Base-by-base conservation (phyloP, 306 rosid genomes). In the Potentilla sterilis region DNA sequence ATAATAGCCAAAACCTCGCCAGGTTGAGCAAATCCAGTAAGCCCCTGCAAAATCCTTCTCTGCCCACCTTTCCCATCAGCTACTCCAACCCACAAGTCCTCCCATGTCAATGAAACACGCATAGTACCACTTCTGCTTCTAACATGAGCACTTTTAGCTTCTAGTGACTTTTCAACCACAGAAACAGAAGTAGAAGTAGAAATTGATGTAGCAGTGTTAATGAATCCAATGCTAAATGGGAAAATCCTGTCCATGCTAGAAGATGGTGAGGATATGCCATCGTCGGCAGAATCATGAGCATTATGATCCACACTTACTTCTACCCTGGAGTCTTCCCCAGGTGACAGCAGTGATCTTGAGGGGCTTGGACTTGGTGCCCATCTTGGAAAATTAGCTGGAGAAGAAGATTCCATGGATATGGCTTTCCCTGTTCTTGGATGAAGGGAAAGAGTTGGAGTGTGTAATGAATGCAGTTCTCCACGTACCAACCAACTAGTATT, bases 1-100 rank as follows among this genome's bases (percentile, higher is more conserved):
- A 92, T 89, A 19, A 92, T 84, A 24, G 97, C 96, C 75, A 92
- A 72, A 14, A 88, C 80, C 73, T 85, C 80, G 2, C 91, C 97
- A 12, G 90, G 90, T 7, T 80, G 80, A 59, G 93, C 97, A 80
- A 79, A 91, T 21, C 89, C 86, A 2, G 85, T 89, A 0, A 85
- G 46, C n/a, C 67, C 82, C 58, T 87, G 72, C 37, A 85, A 73
- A 5, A 83, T 83, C 70, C 48, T 14, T 69, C 61, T 71, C 8
- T 72, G 68, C 9, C 79, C 79, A 5, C 59, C 21, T 38, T 76
- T 78, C 51, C 75, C 72, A 49, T 51, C 70, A 3, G 76, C 22
- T 12, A 83, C 88, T 2, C 78, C 86, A 14, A 85, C 81, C 46
- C 70, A 69, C 21, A 85, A 38, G 6, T 85, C 79, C 28, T 58